Base-by-base conservation (phyloP, 352 stramenopile genomes). In the Pythium plurisporium region DNA sequence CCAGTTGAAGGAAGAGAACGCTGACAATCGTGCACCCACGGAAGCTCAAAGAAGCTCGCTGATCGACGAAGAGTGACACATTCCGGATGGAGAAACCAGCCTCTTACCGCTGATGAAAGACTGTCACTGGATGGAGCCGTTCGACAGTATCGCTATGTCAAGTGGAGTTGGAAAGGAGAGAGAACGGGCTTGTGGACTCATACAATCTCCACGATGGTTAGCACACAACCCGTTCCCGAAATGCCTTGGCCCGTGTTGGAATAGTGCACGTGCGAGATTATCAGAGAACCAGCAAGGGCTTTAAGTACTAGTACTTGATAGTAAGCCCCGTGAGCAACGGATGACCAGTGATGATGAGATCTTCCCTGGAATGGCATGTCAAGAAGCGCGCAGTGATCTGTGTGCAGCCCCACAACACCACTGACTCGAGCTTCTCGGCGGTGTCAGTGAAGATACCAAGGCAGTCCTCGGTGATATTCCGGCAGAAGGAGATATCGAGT, bases 401-500 rank as follows among this genome's bases (percentile, higher is more conserved):
- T 2, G 83, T 93, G 55, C 83, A 93, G 3, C 83, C 83, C 76
- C 77, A 91, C 2, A 93, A 63, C 42, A 83, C 71, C 2, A 93
- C 41, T 0, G 64, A 76, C 38, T 42, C 59, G 14, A 93, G 58
- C 1, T 69, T 73, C 9, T 82, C 66, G 10, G 67, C 65, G 4
- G 62, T 45, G 52, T 89, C 79, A 0, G 66, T 76, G 41, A 89
- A 85, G 31, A 80, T 60, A 1, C 83, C 83, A 5, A 93, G 58
- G 8, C 72, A 77, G 33, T 91, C 78, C 50, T 93, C 83, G 0
- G 72, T 70, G 12, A 93, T 74, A 19, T 79, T 79, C 14, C 83
- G 71, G 30, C 81, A 91, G 43, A 93, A 93, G 5, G 83, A 93
- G 27, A 93, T 76, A 60, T 93, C 80, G 17, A 93, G 68, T 9